Percentiles rank a stretch among this genome's conserved stretches.
phyloP scores from a whole-genome alignment of 139 green algal species.

The Ettlia oleoabundans region DNA sequence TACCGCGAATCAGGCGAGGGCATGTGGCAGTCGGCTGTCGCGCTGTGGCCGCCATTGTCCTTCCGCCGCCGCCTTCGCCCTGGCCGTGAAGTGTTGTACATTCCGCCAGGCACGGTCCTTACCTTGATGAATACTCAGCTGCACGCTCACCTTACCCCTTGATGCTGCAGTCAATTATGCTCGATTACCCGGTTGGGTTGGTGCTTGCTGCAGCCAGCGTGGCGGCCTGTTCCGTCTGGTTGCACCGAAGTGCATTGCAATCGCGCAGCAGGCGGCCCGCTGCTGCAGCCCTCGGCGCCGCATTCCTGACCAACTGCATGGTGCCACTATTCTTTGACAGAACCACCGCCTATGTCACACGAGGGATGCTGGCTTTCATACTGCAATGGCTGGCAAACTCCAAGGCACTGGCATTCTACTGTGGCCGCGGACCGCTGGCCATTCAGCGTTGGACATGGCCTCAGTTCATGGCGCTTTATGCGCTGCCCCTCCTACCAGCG shows the following conservation, averaged over 20 bases:
- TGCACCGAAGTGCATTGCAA: not conserved
- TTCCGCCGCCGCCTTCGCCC: too few relatives aligned
- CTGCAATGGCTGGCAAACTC: not conserved
- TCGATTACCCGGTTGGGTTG: not conserved
- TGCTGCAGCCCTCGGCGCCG: not conserved
- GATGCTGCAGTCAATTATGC: not conserved
- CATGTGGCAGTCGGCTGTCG: too few relatives aligned
- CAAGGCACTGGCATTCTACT: slow-evolving; percentile 15
- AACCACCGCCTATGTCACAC: not conserved
- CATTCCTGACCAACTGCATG: not conserved
- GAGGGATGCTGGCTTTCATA: not conserved
- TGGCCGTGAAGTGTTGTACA: too few relatives aligned
- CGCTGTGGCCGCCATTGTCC: too few relatives aligned
- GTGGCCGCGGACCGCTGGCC: slow-evolving; percentile 10
- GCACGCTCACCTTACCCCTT: not conserved
- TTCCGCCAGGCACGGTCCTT: too few relatives aligned
- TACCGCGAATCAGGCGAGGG: too few relatives aligned
- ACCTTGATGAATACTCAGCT: too few relatives aligned
- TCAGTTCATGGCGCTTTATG: slow-evolving; percentile 8
- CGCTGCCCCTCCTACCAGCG: not conserved
- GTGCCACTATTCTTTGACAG: not conserved
- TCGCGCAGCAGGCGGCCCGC: not conserved
- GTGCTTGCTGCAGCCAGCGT: not conserved
- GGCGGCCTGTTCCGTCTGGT: not conserved
- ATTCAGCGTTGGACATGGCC: not conserved